Evolutionary conservation across 768 basidiomycete genomes (phyloP).

Genomic region (Mrakia hoshinonis): DNA sequence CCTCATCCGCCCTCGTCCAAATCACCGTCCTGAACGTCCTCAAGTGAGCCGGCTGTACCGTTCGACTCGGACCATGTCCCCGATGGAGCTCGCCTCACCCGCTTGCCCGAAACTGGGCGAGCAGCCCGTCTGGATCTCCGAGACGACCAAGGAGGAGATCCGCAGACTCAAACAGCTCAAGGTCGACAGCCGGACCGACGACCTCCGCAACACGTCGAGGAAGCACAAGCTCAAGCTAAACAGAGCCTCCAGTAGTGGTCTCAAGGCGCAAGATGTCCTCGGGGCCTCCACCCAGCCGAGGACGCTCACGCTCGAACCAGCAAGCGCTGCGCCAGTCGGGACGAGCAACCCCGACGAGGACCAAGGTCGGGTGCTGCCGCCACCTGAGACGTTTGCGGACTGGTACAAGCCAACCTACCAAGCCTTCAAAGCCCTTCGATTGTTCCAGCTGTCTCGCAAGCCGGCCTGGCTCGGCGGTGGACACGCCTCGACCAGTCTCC

Average conservation of each 20-base stretch:
- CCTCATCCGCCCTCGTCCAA: no score
- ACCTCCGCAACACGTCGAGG: background rate
- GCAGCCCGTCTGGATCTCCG: background rate
- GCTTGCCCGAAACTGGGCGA: background rate
- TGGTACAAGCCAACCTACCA: constrained; percentile 2
- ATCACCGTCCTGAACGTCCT: background rate
- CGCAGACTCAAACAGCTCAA: background rate
- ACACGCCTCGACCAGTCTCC: background rate
- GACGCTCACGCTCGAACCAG: background rate
- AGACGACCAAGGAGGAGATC: constrained; percentile 5
- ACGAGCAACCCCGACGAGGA: background rate
- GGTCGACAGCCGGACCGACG: background rate
- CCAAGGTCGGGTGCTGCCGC: background rate
- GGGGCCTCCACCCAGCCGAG: background rate
- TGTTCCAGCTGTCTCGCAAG: background rate
- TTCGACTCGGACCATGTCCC: background rate
- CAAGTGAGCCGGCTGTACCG: background rate
- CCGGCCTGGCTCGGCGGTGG: background rate
- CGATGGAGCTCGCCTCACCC: background rate
- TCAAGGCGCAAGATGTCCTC: background rate
- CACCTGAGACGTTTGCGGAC: background rate
- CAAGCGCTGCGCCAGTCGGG: background rate
- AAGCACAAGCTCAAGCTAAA: background rate
- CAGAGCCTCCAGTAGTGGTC: background rate
- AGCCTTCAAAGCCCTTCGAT: background rate